Conservation (phyloP, 352 stramenopile genomes). For the Globisporangium abappressorium region DNA sequence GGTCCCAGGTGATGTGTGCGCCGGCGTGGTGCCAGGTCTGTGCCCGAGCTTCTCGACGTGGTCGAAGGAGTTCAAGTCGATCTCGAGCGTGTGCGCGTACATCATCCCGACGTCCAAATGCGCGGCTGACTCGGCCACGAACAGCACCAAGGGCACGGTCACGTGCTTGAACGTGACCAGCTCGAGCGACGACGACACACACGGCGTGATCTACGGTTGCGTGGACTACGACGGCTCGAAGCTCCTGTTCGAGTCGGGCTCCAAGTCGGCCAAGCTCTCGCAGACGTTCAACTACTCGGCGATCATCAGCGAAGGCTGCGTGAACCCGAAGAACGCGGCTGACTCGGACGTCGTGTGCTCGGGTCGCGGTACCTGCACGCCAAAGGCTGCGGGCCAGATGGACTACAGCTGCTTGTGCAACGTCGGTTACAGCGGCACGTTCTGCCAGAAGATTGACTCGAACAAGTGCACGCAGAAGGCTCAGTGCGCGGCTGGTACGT, state of each 20-base stretch:
- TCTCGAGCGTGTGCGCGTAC: slow-evolving; percentile 71
- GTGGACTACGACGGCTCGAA: slow-evolving; percentile 68
- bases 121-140: slow-evolving; percentile 26
- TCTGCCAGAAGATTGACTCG: slow-evolving; percentile 70
- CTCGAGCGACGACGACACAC: slow-evolving; percentile 19
- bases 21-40: slow-evolving; percentile 45
- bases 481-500: slow-evolving; percentile 63
- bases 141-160: slow-evolving; percentile 40
- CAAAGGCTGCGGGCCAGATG: slow-evolving; percentile 36
- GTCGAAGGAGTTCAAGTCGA: slow-evolving; percentile 55
- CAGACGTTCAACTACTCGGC: slow-evolving; percentile 57
- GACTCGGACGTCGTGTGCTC: slow-evolving; percentile 72
- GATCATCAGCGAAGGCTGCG: slow-evolving; percentile 50
- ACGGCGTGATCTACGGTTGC: slow-evolving; percentile 75
- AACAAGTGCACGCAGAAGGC: slow-evolving; percentile 68
- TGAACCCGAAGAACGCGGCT: slow-evolving; percentile 49
- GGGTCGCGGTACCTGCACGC: slow-evolving; percentile 63
- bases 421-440: slow-evolving; percentile 74
- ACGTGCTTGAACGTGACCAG: slow-evolving; percentile 26
- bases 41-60: slow-evolving; percentile 79
- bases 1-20: slow-evolving; percentile 50
- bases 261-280: slow-evolving; percentile 50
- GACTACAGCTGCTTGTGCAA: slow-evolving; percentile 69
- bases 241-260: slow-evolving; percentile 50
- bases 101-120: slow-evolving; percentile 57